Conservation (phyloP, 106 monocot species). For the Platanthera zijinensis region DNA sequence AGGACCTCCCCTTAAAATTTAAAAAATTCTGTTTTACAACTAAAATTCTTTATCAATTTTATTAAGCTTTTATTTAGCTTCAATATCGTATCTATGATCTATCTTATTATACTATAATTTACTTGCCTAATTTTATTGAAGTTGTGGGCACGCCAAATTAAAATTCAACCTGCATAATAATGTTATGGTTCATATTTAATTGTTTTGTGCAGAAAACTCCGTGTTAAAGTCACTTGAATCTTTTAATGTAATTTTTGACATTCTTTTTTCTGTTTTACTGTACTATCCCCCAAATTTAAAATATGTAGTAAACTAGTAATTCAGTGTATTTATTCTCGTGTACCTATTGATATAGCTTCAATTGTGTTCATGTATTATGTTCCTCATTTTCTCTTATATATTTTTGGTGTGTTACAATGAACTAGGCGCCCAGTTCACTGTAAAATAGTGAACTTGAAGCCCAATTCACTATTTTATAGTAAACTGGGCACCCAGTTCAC, state of each 20-base stretch:
- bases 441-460: too few species aligned
- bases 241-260: neutral
- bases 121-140: too few species aligned
- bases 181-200: neutral
- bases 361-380: too few species aligned
- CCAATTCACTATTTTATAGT: too few species aligned
- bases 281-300: neutral
- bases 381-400: too few species aligned
- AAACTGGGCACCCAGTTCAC: too few species aligned
- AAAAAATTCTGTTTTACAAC: neutral
- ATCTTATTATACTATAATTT: neutral
- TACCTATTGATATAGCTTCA: too few species aligned
- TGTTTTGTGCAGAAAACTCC: neutral
- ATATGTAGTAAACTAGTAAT: conserved; percentile 73
- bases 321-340: too few species aligned
- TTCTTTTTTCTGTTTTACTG: conserved; percentile 1
- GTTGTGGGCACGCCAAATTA: neutral
- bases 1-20: too few species aligned
- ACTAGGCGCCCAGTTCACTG: too few species aligned
- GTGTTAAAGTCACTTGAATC: neutral
- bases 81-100: neutral
- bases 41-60: neutral
- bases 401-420: too few species aligned
- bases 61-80: neutral
- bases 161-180: neutral